Percentiles rank a stretch among this genome's conserved stretches.
Evolutionary conservation across 2,329 filamentous ascomycete genomes (phyloP).

Genomic region (Grosmannia serpens): DNA sequence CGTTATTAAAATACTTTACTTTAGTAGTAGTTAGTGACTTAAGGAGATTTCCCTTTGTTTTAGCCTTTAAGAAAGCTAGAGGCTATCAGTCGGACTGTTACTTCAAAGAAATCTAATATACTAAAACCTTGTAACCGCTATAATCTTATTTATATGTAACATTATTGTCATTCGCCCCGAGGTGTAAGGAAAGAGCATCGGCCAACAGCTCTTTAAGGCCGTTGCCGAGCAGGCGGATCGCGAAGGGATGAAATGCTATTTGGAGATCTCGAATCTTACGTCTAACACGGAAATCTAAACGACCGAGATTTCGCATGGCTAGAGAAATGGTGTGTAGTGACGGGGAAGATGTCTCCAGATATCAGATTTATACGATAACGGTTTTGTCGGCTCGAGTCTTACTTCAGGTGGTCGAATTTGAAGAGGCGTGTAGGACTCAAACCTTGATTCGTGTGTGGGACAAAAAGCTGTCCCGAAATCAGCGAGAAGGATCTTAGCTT

Average conservation of each 20-base stretch:
- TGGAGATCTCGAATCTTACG: not conserved
- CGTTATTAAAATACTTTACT: too few species aligned
- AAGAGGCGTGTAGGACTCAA: not conserved
- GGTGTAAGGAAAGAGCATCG: not conserved
- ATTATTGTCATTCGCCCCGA: not conserved
- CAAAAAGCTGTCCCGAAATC: not conserved
- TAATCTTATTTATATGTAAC: conserved; percentile 1
- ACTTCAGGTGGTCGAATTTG: not conserved
- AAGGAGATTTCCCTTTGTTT: too few species aligned
- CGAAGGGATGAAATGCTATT: not conserved
- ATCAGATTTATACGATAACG: not conserved
- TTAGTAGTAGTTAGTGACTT: too few species aligned
- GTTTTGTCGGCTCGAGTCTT: not conserved
- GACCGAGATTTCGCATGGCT: not conserved
- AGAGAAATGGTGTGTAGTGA: not conserved
- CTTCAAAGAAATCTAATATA: too few species aligned
- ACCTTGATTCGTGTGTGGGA: not conserved
- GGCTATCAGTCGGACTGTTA: too few species aligned
- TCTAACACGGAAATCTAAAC: not conserved
- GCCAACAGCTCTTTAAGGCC: not conserved
- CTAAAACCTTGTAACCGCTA: too few species aligned
- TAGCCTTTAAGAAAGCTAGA: too few species aligned
- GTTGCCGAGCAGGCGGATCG: not conserved
- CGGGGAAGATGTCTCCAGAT: not conserved
- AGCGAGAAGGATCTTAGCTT: not conserved